phyloP scores from a whole-genome alignment of 1,284 basidiomycete species.

The Malassezia dermatis region DNA sequence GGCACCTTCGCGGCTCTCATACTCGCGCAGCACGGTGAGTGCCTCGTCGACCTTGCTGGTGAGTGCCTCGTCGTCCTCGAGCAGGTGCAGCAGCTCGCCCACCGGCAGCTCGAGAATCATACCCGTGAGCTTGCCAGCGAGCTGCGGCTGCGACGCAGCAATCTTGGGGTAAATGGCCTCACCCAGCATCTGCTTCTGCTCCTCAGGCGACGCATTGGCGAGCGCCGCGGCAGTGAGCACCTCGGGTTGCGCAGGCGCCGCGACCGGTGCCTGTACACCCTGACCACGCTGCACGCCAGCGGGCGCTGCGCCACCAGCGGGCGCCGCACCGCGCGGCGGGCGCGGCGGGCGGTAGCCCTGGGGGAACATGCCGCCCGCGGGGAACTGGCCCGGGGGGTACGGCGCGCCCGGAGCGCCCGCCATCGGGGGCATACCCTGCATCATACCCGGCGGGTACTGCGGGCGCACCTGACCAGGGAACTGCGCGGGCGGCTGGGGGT shows the following conservation, averaged over 20 bases:
- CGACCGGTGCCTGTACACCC: conserved; percentile 21
- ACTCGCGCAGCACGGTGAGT: conserved; percentile 45
- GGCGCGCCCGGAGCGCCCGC: conserved; percentile 25
- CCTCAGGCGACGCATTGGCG: conserved; percentile 46
- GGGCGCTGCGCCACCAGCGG: conserved; percentile 3
- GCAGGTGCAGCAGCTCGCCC: conserved; percentile 44
- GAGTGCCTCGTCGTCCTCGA: conserved; percentile 46
- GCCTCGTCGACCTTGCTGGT: conserved; percentile 46
- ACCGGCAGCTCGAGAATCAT: conserved; percentile 48
- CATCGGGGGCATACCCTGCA: conserved; percentile 44
- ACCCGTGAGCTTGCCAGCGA: conserved; percentile 47
- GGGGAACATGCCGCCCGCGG: conserved; percentile 38
- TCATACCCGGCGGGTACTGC: conserved; percentile 46
- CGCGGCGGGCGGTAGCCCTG: conserved; percentile 42
- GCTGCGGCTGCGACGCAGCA: conserved; percentile 37
- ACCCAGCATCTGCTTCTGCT: conserved; percentile 49
- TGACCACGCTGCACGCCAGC: conserved; percentile 21
- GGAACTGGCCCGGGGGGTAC: conserved; percentile 44
- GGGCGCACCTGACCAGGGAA: conserved; percentile 47
- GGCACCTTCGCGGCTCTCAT: conserved; percentile 31
- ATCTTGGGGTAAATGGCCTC: conserved; percentile 49
- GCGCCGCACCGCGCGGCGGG: conserved; percentile 36
- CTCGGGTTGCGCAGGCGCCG: conserved; percentile 26
- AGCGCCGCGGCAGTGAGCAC: conserved; percentile 41
- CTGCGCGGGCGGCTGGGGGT: conserved; percentile 36